phyloP scores from a whole-genome alignment of 345 rosid species.

The Moricandia moricandioides region DNA sequence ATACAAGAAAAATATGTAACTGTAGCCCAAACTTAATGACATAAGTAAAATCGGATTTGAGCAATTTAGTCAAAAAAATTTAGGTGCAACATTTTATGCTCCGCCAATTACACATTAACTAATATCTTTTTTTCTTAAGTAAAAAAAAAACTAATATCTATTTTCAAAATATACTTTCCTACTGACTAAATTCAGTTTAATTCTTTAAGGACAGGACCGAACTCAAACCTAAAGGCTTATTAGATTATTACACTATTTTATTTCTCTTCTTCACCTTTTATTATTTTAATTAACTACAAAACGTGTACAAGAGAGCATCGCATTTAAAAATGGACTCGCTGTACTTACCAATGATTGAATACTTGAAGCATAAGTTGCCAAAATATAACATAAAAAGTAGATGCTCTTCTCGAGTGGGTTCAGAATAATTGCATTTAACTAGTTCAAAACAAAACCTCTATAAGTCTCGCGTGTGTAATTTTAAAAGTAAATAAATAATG shows the following conservation, averaged over 20 bases:
- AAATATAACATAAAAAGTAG: background rate
- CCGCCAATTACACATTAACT: background rate
- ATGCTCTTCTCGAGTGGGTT: background rate
- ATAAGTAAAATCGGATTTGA: background rate
- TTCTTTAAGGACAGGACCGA: background rate
- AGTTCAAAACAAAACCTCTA: background rate
- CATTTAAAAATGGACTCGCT: background rate
- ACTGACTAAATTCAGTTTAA: background rate
- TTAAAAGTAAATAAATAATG: background rate
- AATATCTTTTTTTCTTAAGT: too few species aligned
- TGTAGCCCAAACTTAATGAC: background rate
- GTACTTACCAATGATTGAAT: background rate
- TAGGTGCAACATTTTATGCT: background rate
- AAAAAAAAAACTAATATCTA: background rate
- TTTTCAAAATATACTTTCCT: background rate
- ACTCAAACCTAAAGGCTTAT: background rate
- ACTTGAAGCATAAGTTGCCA: background rate
- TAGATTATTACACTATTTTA: background rate
- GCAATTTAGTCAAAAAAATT: background rate
- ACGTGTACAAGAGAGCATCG: background rate
- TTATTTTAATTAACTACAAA: background rate
- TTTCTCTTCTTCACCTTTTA: background rate
- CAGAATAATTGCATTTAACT: conserved; percentile 1
- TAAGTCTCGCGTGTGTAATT: background rate
- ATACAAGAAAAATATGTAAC: background rate